Evolutionary conservation across 2,329 filamentous ascomycete genomes (phyloP).

Genomic region (Cladophialophora chaetospira): DNA sequence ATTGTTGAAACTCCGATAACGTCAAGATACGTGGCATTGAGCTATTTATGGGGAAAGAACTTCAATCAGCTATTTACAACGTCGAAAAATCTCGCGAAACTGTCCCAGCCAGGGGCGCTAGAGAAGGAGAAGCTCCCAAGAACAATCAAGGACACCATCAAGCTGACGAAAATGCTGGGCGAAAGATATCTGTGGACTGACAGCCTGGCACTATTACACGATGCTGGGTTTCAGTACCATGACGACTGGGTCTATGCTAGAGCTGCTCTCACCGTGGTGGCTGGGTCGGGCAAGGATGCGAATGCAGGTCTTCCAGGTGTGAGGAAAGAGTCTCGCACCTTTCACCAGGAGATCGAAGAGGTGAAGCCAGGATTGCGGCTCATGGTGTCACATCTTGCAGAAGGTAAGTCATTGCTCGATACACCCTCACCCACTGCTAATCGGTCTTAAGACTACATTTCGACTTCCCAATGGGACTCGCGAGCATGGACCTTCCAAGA

Average conservation of each 20-base stretch:
- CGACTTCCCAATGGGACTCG: conserved; percentile 39
- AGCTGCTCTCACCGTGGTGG: conserved; percentile 30
- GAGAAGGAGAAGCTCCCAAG: conserved; percentile 32
- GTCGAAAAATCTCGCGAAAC: conserved; percentile 28
- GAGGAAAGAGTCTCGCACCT: conserved; percentile 32
- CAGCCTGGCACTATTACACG: conserved; percentile 33
- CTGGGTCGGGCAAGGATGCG: conserved; percentile 32
- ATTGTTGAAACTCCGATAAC: conserved; percentile 28
- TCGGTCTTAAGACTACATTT: conserved; percentile 31
- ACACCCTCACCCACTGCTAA: conserved; percentile 5
- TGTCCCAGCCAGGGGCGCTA: conserved; percentile 30
- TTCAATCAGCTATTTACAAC: conserved; percentile 34
- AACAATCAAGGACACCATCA: conserved; percentile 35
- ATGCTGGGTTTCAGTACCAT: conserved; percentile 34
- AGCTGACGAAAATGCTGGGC: conserved; percentile 31
- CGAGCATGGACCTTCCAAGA: conserved; percentile 48
- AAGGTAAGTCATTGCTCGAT: conserved; percentile 17
- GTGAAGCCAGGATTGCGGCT: conserved; percentile 31
- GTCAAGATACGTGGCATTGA: conserved; percentile 33
- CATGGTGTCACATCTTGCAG: conserved; percentile 34
- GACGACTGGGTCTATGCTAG: conserved; percentile 35
- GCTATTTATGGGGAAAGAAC: conserved; percentile 35
- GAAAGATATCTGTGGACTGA: conserved; percentile 35
- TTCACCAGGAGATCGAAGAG: conserved; percentile 33
- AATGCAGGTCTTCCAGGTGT: conserved; percentile 35